phyloP scores from a whole-genome alignment of 2,329 filamentous ascomycete species.

The Podosphaera aphanis region DNA sequence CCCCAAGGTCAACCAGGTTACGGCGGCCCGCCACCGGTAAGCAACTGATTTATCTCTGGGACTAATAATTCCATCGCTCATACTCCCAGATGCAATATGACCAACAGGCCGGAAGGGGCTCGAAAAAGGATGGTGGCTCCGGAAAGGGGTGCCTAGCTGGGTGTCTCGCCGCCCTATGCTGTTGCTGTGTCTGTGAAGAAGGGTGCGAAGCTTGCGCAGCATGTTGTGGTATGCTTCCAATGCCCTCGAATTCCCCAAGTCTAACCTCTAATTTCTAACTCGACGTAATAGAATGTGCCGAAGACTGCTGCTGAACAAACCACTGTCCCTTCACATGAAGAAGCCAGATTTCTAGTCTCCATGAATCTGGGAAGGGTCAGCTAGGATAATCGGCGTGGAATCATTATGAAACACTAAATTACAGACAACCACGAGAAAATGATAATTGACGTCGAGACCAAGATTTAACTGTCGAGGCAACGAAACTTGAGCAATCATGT shows the following conservation, averaged over 20 bases:
- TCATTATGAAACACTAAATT: too few species aligned
- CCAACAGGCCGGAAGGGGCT: constrained; percentile 20
- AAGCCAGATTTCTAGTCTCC: neutral
- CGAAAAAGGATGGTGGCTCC: constrained; percentile 15
- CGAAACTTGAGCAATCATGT: too few species aligned
- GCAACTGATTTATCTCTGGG: neutral
- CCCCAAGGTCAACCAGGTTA: constrained; percentile 3
- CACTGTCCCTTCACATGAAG: neutral
- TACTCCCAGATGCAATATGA: constrained; percentile 19
- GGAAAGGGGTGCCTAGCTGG: constrained; percentile 21
- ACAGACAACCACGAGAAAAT: too few species aligned
- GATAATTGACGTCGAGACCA: too few species aligned
- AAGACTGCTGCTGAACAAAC: constrained; percentile 12
- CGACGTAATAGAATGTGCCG: constrained; percentile 9
- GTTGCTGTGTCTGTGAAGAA: constrained; percentile 27
- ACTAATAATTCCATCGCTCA: neutral
- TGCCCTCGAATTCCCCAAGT: neutral
- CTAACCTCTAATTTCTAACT: constrained; percentile 3
- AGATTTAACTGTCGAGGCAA: too few species aligned
- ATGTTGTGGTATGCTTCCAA: constrained; percentile 15
- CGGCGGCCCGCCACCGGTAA: constrained; percentile 4
- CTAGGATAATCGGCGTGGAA: neutral
- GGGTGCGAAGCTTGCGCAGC: constrained; percentile 26
- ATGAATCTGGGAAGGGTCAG: neutral
- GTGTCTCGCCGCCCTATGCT: constrained; percentile 25